Evolutionary conservation across 2,329 filamentous ascomycete genomes (phyloP), one percentile per base, ranked within the genome.

Genomic region (Sporothrix humicola): DNA sequence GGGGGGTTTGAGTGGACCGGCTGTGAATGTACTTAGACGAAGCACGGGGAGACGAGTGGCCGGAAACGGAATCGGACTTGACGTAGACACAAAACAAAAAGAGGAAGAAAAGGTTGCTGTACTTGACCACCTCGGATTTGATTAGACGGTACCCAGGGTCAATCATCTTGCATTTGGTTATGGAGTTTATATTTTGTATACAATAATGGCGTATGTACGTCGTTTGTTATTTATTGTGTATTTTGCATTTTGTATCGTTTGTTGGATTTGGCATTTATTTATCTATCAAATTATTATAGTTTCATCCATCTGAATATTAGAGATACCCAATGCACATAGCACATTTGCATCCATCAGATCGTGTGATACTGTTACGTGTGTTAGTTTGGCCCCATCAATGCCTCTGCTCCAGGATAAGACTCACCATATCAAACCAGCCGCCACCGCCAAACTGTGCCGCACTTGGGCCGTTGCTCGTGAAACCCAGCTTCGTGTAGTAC

Each of bases 401-500:
- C 6, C 23, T n/a, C 6, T 31, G 13, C 44, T 0, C 37, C 7
- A n/a, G 17, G 12, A 4, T 1, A 54, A 8, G 2, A 69, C 75
- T 37, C 81, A 94, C 92, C 93, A 97, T 90, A 80, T 96, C 91
- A 77, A 89, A 86, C 94, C 94, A 97, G 20, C 89, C 91, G 46
- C 93, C 93, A 52, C 93, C 93, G 23, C 91, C 92, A 82, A 94
- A 94, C 73, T 88, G 85, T 69, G 89, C 91, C 74, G 88, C 83
- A 81, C 93, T 96, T 69, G 86, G 83, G 0, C 94, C 93, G 44
- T 86, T 82, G 77, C 91, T 88, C 77, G 84, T 84, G 80, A 96
- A 97, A 0, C 93, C 90, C 77, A 93, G 87, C n/a, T 87, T 87
- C 80, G 91, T 87, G 80, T 97, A 98, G 80, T 92, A 97, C 0